These are phyloP conservation scores for Rhizopogon hawkerae DNA, from an alignment of 1,284 basidiomycete species.

Conservation along the genomic window DNA sequence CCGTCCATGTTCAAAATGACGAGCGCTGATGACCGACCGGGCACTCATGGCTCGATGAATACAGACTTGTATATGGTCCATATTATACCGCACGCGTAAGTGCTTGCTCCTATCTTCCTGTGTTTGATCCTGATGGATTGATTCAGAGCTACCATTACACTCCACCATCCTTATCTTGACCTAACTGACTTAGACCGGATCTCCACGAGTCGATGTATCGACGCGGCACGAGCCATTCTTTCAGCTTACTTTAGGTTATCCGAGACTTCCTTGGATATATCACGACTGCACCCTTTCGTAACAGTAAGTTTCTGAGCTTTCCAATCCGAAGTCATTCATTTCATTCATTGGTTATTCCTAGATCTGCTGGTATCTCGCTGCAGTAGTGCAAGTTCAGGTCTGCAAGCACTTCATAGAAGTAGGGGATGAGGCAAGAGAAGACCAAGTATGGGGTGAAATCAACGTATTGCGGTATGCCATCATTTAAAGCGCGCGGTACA, in stretches of 20 bases:
- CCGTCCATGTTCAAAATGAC: slow-evolving; percentile 59
- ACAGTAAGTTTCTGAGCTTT: slow-evolving; percentile 41
- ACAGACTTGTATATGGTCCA: slow-evolving; percentile 80
- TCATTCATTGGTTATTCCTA: slow-evolving; percentile 25
- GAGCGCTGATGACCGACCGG: slow-evolving; percentile 46
- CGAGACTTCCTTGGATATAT: slow-evolving; percentile 67
- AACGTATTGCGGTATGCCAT: slow-evolving; percentile 58
- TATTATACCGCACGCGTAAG: slow-evolving; percentile 73
- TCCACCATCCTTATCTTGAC: slow-evolving; percentile 74
- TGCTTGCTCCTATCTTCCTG: slow-evolving; percentile 14
- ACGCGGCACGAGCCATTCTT: slow-evolving; percentile 64
- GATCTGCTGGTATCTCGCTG: slow-evolving; percentile 84
- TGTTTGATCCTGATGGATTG: slow-evolving; percentile 2
- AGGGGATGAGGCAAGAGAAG: slow-evolving; percentile 59
- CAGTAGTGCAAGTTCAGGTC: slow-evolving; percentile 73
- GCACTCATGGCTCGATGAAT: slow-evolving; percentile 50
- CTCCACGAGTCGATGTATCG: slow-evolving; percentile 63
- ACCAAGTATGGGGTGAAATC: slow-evolving; percentile 75
- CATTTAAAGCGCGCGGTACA: background rate
- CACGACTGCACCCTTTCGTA: slow-evolving; percentile 71
- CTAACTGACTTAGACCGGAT: slow-evolving; percentile 53
- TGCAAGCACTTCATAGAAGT: slow-evolving; percentile 78
- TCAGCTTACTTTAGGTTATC: slow-evolving; percentile 65
- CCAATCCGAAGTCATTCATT: slow-evolving; percentile 7
- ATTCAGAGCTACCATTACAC: slow-evolving; percentile 68